Evolutionary conservation across 2,329 filamentous ascomycete genomes (phyloP).

Genomic region (Trichoderma aggressivum): DNA sequence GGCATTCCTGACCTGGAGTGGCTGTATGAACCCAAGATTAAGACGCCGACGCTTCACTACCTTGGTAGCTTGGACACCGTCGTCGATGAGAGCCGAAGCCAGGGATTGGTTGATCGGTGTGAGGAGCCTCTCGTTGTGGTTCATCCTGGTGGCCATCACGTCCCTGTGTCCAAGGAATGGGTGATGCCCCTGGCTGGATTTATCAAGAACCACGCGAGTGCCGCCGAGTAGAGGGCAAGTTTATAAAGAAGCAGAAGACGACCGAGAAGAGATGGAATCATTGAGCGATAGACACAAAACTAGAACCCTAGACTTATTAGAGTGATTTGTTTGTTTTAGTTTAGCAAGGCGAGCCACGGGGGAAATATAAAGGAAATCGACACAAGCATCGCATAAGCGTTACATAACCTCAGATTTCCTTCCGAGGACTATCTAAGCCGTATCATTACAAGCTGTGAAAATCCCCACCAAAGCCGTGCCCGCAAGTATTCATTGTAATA

Average conservation of each 20-base stretch:
- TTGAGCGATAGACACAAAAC: conserved; percentile 21
- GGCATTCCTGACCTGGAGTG: conserved; percentile 59
- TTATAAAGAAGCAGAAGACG: background rate
- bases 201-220: conserved; percentile 46
- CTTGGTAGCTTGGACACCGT: conserved; percentile 82
- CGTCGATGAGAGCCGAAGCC: conserved; percentile 73
- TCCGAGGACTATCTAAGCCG: conserved; percentile 34
- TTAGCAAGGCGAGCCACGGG: conserved; percentile 23
- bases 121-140: conserved; percentile 53
- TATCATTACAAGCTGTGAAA: conserved; percentile 32
- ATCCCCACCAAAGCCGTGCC: conserved; percentile 17
- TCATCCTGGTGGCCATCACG: conserved; percentile 87
- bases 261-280: conserved; percentile 22
- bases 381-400: conserved; percentile 27
- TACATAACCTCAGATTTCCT: conserved; percentile 29
- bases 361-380: conserved; percentile 24
- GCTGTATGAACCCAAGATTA: conserved; percentile 67
- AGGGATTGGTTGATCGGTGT: conserved; percentile 64
- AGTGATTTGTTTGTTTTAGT: conserved; percentile 13
- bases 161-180: conserved; percentile 80
- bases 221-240: background rate
- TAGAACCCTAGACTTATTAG: background rate
- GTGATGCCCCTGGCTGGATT: conserved; percentile 72
- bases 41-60: conserved; percentile 76
- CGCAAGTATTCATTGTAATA: conserved; percentile 5